phyloP scores from a whole-genome alignment of 2,329 filamentous ascomycete genomes.

The Colletotrichum falcatum region DNA sequence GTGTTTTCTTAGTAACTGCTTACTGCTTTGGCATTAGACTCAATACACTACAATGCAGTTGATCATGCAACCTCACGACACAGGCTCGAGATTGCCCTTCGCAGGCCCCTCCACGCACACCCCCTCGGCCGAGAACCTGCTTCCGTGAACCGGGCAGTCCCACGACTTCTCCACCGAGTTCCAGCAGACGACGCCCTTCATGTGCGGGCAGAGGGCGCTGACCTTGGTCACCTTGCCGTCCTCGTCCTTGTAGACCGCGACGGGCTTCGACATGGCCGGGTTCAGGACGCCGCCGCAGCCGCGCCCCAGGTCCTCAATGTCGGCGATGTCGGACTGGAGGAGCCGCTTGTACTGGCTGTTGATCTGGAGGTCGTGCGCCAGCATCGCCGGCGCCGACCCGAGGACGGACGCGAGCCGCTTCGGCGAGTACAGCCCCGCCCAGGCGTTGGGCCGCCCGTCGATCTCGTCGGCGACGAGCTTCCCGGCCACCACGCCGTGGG shows the following conservation, averaged over 20 bases:
- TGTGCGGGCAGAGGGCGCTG: constrained; percentile 67
- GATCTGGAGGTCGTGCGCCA: constrained; percentile 65
- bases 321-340: constrained; percentile 63
- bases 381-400: constrained; percentile 58
- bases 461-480: constrained; percentile 66
- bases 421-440: constrained; percentile 63
- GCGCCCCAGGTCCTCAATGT: constrained; percentile 65
- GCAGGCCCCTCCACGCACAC: constrained; percentile 53
- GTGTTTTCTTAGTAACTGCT: too few species aligned
- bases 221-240: constrained; percentile 61
- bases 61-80: not conserved
- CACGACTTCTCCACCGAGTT: constrained; percentile 65
- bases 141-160: constrained; percentile 64
- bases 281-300: constrained; percentile 67
- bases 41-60: too few species aligned
- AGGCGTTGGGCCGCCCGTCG: constrained; percentile 59
- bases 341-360: constrained; percentile 68
- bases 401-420: constrained; percentile 58
- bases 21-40: too few species aligned
- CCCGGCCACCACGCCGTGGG: constrained; percentile 65
- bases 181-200: constrained; percentile 68
- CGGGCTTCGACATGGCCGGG: constrained; percentile 56
- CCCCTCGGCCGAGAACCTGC: constrained; percentile 53
- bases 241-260: constrained; percentile 69
- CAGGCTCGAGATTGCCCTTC: constrained; percentile 45